phyloP scores from a whole-genome alignment of 495 filamentous ascomycete genomes.

The Penicillium lividum region DNA sequence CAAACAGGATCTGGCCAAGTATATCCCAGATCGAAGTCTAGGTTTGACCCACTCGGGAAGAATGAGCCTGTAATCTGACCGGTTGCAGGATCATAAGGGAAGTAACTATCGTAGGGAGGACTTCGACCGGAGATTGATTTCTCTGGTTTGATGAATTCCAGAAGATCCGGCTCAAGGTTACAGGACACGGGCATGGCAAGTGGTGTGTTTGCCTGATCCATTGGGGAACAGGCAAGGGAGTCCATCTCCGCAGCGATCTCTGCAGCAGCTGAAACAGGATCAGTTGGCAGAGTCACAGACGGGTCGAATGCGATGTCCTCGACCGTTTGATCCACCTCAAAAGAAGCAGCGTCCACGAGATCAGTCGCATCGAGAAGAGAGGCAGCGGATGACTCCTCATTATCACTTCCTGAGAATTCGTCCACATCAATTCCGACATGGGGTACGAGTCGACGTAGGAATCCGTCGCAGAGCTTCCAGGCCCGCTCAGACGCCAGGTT shows the following conservation, averaged over 20 bases:
- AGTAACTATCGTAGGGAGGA: conserved; percentile 34
- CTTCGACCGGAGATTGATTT: conserved; percentile 21
- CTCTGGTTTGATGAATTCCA: conserved; percentile 33
- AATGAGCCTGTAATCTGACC: conserved; percentile 46
- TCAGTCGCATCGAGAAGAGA: conserved; percentile 23
- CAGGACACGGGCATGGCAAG: conserved; percentile 22
- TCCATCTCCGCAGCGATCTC: conserved; percentile 30
- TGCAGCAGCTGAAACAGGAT: conserved; percentile 10
- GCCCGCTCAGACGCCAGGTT: conserved; percentile 51
- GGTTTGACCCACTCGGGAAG: conserved; percentile 34
- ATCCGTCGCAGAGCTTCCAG: conserved; percentile 51
- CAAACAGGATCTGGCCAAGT: conserved; percentile 37
- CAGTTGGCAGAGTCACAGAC: conserved; percentile 13
- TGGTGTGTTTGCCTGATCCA: conserved; percentile 24
- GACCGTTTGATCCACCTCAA: conserved; percentile 9
- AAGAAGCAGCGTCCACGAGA: conserved; percentile 4
- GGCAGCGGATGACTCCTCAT: conserved; percentile 23
- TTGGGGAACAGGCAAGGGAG: conserved; percentile 30
- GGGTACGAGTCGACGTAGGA: conserved; percentile 48
- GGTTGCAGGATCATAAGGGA: conserved; percentile 43
- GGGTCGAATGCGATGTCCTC: conserved; percentile 26
- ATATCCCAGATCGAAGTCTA: conserved; percentile 39
- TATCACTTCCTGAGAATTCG: conserved; percentile 28
- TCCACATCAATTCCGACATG: conserved; percentile 30
- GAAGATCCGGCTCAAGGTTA: conserved; percentile 27